Evolutionary conservation across 192 early-diverging fungal species (phyloP).

Genomic region (Rhizophagus sp.): DNA sequence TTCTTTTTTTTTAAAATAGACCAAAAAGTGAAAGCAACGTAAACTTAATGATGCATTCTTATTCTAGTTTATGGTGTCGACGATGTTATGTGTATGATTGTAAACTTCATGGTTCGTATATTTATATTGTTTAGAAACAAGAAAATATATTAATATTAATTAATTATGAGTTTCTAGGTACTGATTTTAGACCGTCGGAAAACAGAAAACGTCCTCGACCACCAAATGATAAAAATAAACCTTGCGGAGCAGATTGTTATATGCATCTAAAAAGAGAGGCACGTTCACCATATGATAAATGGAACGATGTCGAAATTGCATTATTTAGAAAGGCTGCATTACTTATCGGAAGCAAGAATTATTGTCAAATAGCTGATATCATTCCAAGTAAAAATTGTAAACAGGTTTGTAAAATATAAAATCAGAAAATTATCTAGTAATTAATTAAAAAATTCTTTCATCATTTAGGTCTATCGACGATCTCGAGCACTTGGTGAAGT

Average conservation of each 20-base stretch:
- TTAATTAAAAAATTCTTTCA: not conserved
- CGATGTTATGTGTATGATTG: constrained; percentile 30
- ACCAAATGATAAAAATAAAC: not conserved
- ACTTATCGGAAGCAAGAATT: constrained; percentile 21
- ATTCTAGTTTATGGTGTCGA: constrained; percentile 30
- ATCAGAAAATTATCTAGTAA: not conserved
- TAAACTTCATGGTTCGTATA: constrained; percentile 25
- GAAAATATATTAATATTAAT: not conserved
- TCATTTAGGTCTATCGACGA: constrained; percentile 15
- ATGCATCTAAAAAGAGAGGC: not conserved
- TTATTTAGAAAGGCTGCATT: not conserved
- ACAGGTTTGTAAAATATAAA: constrained; percentile 4
- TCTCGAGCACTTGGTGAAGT: not conserved
- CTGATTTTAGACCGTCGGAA: constrained; percentile 4
- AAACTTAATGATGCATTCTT: constrained; percentile 9
- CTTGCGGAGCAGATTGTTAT: constrained; percentile 16
- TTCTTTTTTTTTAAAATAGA: not conserved
- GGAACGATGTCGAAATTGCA: constrained; percentile 24
- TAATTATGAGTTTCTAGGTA: constrained; percentile 1
- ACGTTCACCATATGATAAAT: not conserved
- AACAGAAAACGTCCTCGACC: constrained; percentile 24
- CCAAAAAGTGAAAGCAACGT: not conserved
- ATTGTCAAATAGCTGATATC: constrained; percentile 16
- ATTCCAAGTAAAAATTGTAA: constrained; percentile 25
- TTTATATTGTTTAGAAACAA: not conserved